Evolutionary conservation across 305 asterid species (phyloP).

Genomic region (Fraxinus albicans): DNA sequence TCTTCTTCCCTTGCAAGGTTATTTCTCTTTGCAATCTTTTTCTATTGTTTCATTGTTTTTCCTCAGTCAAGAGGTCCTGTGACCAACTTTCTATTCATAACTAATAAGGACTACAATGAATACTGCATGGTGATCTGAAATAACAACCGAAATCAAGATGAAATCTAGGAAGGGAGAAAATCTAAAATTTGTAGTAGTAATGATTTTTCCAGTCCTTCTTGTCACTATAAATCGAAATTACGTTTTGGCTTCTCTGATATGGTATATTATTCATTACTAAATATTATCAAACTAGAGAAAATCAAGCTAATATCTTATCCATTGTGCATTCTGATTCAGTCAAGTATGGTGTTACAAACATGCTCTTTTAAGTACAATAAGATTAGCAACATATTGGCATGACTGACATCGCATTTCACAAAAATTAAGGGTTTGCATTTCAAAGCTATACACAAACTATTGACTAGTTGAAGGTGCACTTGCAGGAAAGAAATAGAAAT

Average conservation of each 20-base stretch:
- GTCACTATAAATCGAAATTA: neutral
- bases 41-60: neutral
- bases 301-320: neutral
- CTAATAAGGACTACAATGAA: neutral
- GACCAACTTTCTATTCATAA: neutral
- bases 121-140: neutral
- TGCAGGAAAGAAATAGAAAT: conserved; percentile 9
- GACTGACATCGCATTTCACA: neutral
- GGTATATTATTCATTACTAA: neutral
- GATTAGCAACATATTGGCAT: neutral
- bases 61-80: neutral
- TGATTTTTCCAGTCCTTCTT: neutral
- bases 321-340: neutral
- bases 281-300: neutral
- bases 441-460: neutral
- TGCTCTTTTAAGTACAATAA: neutral
- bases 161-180: neutral
- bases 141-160: neutral
- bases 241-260: neutral
- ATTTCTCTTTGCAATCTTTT: neutral
- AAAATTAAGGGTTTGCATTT: neutral
- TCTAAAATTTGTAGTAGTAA: neutral
- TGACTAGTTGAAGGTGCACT: conserved; percentile 11
- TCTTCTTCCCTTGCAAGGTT: neutral
- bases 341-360: neutral